A percentile compares a stretch with the other conserved stretches of the same genome.
phyloP scores from a whole-genome alignment of 305 asterid species.

The Ruellia speciosa region DNA sequence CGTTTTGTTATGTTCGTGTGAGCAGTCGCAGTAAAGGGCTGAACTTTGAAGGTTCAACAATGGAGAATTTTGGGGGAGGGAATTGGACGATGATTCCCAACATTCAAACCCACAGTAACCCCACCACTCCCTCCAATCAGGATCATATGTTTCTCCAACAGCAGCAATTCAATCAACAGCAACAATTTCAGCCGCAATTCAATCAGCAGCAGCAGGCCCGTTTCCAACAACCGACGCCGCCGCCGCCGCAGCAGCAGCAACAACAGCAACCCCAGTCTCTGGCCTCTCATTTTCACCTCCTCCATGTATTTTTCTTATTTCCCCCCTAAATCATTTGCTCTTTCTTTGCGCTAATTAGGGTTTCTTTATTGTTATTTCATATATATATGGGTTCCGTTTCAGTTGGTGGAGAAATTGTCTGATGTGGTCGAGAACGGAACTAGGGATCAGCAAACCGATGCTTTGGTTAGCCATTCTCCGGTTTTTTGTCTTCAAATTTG shows the following conservation, averaged over 20 bases:
- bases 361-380: slow-evolving; percentile 4
- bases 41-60: slow-evolving; percentile 15
- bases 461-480: slow-evolving; percentile 45
- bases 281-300: slow-evolving; percentile 79
- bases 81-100: slow-evolving; percentile 86
- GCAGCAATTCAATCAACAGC: slow-evolving; percentile 52
- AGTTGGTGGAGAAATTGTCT: slow-evolving; percentile 91
- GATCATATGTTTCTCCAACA: slow-evolving; percentile 60
- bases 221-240: slow-evolving; percentile 29
- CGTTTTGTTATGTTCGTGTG: slow-evolving; percentile 8
- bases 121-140: slow-evolving; percentile 73
- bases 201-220: slow-evolving; percentile 43
- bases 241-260: slow-evolving; percentile 27
- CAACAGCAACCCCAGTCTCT: slow-evolving; percentile 61
- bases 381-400: background rate
- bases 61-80: slow-evolving; percentile 86
- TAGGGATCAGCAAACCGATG: slow-evolving; percentile 88
- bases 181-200: slow-evolving; percentile 42
- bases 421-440: slow-evolving; percentile 68
- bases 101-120: slow-evolving; percentile 70
- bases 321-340: background rate
- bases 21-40: no score
- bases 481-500: slow-evolving; percentile 4
- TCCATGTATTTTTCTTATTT: slow-evolving; percentile 36
- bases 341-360: slow-evolving; percentile 17